phyloP scores from a whole-genome alignment of 306 rosid genomes.

The Cercis canadensis region DNA sequence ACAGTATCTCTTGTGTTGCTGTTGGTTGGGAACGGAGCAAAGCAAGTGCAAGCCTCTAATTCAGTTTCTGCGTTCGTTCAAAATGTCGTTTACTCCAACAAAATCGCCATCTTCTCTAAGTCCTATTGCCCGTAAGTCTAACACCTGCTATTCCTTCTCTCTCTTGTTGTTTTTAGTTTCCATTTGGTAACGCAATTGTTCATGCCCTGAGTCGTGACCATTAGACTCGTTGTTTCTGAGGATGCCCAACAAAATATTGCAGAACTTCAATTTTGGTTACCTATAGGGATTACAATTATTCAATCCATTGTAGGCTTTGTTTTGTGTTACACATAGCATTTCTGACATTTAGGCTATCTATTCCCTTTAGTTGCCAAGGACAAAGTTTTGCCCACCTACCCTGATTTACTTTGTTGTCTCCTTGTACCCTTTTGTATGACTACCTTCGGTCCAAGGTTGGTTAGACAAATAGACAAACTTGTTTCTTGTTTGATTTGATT shows the following conservation, averaged over 20 bases:
- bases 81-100: constrained; percentile 79
- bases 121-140: constrained; percentile 85
- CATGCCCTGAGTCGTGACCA: too few relatives aligned
- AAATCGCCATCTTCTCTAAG: constrained; percentile 83
- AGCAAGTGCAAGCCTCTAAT: constrained; percentile 50
- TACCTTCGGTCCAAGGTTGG: background rate
- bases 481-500: background rate
- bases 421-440: too few relatives aligned
- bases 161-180: background rate
- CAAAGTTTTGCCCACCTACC: background rate
- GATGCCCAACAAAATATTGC: too few relatives aligned
- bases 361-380: background rate
- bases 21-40: constrained; percentile 28
- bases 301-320: too few relatives aligned
- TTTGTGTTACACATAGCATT: too few relatives aligned
- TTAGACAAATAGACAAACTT: background rate
- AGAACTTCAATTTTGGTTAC: too few relatives aligned
- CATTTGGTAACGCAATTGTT: background rate
- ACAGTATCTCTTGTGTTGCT: constrained; percentile 34
- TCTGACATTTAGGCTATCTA: background rate
- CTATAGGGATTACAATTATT: too few relatives aligned
- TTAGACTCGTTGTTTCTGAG: too few relatives aligned
- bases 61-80: constrained; percentile 81
- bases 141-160: background rate
- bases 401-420: background rate